Evolutionary conservation across 129 eudicot genomes (phyloP), one percentile per base, ranked within the genome.

Genomic region (Lactuca saligna): DNA sequence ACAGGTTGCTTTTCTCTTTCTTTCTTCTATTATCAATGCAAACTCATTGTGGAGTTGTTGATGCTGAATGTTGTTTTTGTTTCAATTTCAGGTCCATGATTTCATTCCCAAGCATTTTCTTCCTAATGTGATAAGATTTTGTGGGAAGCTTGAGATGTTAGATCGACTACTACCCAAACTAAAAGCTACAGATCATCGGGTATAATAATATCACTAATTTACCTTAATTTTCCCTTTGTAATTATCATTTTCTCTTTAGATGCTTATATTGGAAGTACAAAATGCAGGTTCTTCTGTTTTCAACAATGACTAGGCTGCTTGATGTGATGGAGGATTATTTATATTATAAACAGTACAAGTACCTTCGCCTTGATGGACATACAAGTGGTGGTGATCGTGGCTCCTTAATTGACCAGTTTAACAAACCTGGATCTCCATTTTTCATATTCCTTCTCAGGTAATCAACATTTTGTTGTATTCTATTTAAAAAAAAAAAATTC

Each of bases 281-380:
- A 66, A 72, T 82, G 80, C 86, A 94, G 99, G 91, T 94, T 78
- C 97, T 94, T 74, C 87, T 94, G 29, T 94, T 94, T 75, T 94
- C 97, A 63, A 94, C 99, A 59, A 94, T 94, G 99, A 94, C 99
- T 57, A 87, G 99, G 82, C 85, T 94, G 54, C 99, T 94, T 79
- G 99, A 94, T 87, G 96, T 94, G 17, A 90, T 94, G 99, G 99
- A 94, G 88, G 99, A 94, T 68, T 94, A 94, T 78, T 87, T 94
- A 63, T 80, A 61, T 79, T 87, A 87, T 91, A 94, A 94, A 75
- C 91, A 94, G 75, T 94, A 94, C 73, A 88, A 62, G 77, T 94
- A 94, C 76, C 97, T 94, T 35, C 89, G 99, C 53, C 81, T 94
- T 64, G 99, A 94, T 78, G 99, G 99, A 15, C 99, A 94, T 75